Evolutionary conservation across 2,329 filamentous ascomycete species (phyloP).

Genomic region (Westerdykella aurantiaca): DNA sequence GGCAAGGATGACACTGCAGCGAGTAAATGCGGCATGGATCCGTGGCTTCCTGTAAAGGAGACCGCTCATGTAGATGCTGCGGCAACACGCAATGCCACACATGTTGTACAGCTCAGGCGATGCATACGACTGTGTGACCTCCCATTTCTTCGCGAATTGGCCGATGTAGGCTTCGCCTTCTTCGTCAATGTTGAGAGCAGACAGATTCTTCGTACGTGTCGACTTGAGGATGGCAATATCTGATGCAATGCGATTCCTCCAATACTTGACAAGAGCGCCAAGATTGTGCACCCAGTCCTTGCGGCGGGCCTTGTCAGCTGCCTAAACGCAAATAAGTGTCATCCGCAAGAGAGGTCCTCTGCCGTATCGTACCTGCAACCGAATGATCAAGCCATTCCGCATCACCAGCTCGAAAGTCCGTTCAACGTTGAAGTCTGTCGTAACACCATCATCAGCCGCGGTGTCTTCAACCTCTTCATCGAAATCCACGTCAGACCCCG

Average conservation of each 20-base stretch:
- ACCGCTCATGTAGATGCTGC: conserved; percentile 57
- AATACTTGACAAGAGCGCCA: conserved; percentile 54
- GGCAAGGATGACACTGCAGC: conserved; percentile 56
- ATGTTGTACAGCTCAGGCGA: conserved; percentile 62
- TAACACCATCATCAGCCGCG: conserved; percentile 48
- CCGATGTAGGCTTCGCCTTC: conserved; percentile 60
- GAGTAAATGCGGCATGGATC: conserved; percentile 56
- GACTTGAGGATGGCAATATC: conserved; percentile 55
- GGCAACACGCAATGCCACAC: conserved; percentile 59
- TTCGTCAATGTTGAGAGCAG: conserved; percentile 58
- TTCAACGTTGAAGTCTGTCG: conserved; percentile 50
- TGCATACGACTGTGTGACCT: conserved; percentile 59
- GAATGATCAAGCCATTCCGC: conserved; percentile 56
- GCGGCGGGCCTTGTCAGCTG: conserved; percentile 52
- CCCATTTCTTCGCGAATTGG: conserved; percentile 63
- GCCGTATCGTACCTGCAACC: conserved; percentile 46
- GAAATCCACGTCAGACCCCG: conserved; percentile 53
- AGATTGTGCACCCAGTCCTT: conserved; percentile 59
- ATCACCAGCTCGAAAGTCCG: conserved; percentile 58
- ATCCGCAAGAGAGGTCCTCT: not conserved
- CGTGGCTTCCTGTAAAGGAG: conserved; percentile 59
- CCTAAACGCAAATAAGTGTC: conserved; percentile 19
- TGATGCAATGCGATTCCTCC: conserved; percentile 51
- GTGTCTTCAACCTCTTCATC: conserved; percentile 45
- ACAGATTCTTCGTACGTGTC: conserved; percentile 54